These are phyloP conservation scores for Linnemannia zychae DNA, from an alignment of 192 early-diverging fungal species.

Conservation along the genomic window DNA sequence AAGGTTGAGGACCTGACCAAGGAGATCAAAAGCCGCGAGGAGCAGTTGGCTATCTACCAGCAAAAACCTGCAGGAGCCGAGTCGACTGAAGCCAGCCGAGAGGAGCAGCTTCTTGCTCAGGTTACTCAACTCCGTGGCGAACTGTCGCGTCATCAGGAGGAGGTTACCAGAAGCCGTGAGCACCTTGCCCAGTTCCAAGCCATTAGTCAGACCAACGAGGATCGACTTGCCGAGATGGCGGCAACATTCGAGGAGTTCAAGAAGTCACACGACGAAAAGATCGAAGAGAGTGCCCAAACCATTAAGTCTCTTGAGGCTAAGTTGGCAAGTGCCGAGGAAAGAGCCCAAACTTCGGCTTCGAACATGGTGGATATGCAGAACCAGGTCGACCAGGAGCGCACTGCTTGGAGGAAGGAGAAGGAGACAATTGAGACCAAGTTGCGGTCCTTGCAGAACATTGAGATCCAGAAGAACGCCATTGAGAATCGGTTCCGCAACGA, in stretches of 20 bases:
- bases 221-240: constrained; percentile 72
- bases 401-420: constrained; percentile 55
- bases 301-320: constrained; percentile 49
- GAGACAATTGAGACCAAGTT: constrained; percentile 37
- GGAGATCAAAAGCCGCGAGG: constrained; percentile 61
- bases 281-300: constrained; percentile 39
- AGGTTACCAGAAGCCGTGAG: constrained; percentile 64
- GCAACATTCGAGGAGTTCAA: constrained; percentile 79
- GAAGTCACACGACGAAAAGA: constrained; percentile 60
- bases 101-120: constrained; percentile 48
- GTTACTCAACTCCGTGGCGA: constrained; percentile 63
- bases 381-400: constrained; percentile 60
- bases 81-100: constrained; percentile 30
- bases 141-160: constrained; percentile 65
- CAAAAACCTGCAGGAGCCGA: constrained; percentile 37
- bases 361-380: constrained; percentile 60
- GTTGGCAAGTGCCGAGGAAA: constrained; percentile 37
- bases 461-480: constrained; percentile 52
- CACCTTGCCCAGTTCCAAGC: constrained; percentile 69
- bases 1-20: constrained; percentile 62
- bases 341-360: constrained; percentile 38
- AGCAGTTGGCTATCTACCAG: constrained; percentile 60
- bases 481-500: constrained; percentile 63
- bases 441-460: constrained; percentile 37
- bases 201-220: constrained; percentile 72